A percentile compares a stretch with the other conserved stretches of the same genome.
Evolutionary conservation across 208 protist genomes (phyloP).

Genomic region (Leishmania guyanensis): DNA sequence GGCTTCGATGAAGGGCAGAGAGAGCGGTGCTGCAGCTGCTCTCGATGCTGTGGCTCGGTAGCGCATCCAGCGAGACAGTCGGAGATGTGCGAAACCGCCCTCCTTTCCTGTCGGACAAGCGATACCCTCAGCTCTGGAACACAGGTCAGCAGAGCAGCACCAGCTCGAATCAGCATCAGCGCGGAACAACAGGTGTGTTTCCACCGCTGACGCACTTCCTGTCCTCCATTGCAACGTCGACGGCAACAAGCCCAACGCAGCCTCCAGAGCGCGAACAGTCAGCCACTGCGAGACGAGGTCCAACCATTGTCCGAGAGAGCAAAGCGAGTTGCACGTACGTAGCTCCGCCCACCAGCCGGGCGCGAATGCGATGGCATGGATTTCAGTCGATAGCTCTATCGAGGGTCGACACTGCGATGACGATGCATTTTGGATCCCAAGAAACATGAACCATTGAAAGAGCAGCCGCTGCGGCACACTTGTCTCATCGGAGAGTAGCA

Average conservation of each 20-base stretch:
- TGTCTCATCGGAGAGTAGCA: background rate
- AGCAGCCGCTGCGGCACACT: background rate
- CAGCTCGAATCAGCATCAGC: background rate
- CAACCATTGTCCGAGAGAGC: background rate
- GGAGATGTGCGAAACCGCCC: background rate
- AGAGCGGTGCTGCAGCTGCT: background rate
- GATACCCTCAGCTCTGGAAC: background rate
- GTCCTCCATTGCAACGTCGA: background rate
- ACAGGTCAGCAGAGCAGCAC: background rate
- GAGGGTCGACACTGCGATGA: background rate
- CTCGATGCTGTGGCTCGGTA: background rate
- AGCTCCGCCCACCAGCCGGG: background rate
- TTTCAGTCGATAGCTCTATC: background rate
- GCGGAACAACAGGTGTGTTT: slow-evolving; percentile 2
- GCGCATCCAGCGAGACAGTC: slow-evolving; percentile 4
- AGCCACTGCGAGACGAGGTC: slow-evolving; percentile 7
- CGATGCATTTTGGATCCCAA: background rate
- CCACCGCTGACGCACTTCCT: background rate
- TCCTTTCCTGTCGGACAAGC: background rate
- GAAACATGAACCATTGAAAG: slow-evolving; percentile 8
- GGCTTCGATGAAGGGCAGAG: background rate
- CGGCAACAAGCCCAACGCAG: background rate
- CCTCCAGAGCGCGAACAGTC: slow-evolving; percentile 2
- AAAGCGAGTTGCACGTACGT: background rate
- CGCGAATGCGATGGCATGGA: background rate